A percentile compares a stretch with the other conserved stretches of the same genome.
Evolutionary conservation across 768 basidiomycete species (phyloP).

Genomic region (Psilocybe tampanensis): DNA sequence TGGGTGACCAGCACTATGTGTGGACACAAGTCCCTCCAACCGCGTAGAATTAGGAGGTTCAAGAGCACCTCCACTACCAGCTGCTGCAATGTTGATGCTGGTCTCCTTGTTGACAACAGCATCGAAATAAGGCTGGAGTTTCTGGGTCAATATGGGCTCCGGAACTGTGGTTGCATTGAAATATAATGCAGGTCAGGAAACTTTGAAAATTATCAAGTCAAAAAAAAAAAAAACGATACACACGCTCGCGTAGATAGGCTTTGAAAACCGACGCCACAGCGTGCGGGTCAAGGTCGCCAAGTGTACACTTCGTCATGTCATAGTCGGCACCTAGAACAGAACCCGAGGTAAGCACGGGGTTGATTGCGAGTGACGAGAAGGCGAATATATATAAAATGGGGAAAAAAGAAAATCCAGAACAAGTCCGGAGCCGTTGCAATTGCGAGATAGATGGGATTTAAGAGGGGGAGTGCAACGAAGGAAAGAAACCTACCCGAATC

Average conservation of each 20-base stretch:
- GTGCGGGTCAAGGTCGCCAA: conserved; percentile 91
- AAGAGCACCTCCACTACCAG: conserved; percentile 3
- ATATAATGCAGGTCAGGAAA: background rate
- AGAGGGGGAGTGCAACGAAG: background rate
- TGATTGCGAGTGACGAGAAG: background rate
- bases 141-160: conserved; percentile 78
- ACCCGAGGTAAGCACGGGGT: background rate
- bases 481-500: conserved; percentile 58
- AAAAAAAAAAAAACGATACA: conserved; percentile 35
- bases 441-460: background rate
- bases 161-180: conserved; percentile 59
- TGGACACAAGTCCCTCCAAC: background rate
- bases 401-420: background rate
- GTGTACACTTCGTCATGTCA: conserved; percentile 74
- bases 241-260: conserved; percentile 89
- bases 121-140: conserved; percentile 77
- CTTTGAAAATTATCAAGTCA: conserved; percentile 5
- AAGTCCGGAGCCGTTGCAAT: background rate
- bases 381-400: background rate
- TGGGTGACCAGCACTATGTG: background rate
- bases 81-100: conserved; percentile 26
- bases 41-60: background rate
- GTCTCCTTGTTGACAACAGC: conserved; percentile 66
- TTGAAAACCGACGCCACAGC: conserved; percentile 94
- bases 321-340: conserved; percentile 75